Evolutionary conservation across 139 green algal genomes (phyloP), one percentile per base, ranked within the genome.

Genomic region (Chlorella sorokiniana): DNA sequence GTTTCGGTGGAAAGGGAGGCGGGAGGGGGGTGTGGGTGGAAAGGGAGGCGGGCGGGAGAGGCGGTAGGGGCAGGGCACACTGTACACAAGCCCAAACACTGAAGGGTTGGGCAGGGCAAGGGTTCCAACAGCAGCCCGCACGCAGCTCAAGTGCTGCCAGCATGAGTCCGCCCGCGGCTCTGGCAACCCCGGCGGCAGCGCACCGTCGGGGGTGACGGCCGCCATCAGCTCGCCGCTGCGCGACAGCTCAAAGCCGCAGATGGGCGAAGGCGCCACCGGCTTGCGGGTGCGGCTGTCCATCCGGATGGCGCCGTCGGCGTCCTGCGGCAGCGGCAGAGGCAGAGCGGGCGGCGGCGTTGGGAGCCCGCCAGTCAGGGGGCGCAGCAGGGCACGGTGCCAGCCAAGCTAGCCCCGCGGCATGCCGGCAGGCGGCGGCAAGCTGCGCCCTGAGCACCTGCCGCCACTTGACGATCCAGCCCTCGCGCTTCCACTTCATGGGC

Each of bases 231-330:
- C 41, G 4, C 84, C 84, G 62, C 72, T 78, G 64, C 44, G 70
- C 35, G 54, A 71, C 37, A 76, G 44, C 56, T 85, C 84, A n/a
- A 88, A 85, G 23, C 84, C 84, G 78, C 78, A 85, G 62, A 88
- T 85, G 52, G 84, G 84, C 8, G 78, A 35, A 0, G 52, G 52
- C 27, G 77, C 72, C 33, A 79, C 78, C 16, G 83, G 74, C 51
- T 78, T 78, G 62, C 44, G 62, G 48, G 31, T 85, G 52, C 54
- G 61, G 0, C 31, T 45, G 33, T 85, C 78, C 61, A 85, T 10
- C 2, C 23, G 62, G n/a, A 88, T 67, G 45, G 52, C 73, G 45
- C 84, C 84, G 16, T 83, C 73, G 29, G 63, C 45, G 1, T 87
- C 83, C 76, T 78, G 73, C 37, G 4, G 16, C n/a, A 2, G 6